Conservation (phyloP, 2,329 filamentous ascomycete species). For the Fusarium pilosicola region DNA sequence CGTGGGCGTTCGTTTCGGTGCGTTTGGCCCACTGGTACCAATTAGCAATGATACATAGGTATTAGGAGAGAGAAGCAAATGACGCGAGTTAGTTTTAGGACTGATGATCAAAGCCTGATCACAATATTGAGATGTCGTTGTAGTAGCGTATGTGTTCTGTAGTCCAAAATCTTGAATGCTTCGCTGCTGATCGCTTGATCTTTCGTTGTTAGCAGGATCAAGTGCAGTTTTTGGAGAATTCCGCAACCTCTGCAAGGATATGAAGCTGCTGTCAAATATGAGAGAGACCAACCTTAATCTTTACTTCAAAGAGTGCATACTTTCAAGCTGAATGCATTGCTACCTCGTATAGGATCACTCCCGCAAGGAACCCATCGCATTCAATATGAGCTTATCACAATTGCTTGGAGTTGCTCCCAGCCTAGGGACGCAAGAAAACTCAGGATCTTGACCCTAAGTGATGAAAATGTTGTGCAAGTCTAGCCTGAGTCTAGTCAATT, state of each 20-base stretch:
- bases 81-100: not conserved
- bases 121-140: not conserved
- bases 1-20: not conserved
- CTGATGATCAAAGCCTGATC: not conserved
- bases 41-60: not conserved
- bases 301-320: not conserved
- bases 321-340: not conserved
- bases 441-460: no score
- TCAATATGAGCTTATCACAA: not conserved
- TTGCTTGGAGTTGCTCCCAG: not conserved
- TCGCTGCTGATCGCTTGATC: not conserved
- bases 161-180: not conserved
- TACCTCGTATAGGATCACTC: no score
- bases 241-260: not conserved
- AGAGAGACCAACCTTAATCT: not conserved
- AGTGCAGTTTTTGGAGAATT: not conserved
- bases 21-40: not conserved
- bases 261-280: not conserved
- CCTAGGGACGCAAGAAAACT: not conserved
- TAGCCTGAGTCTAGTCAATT: no score
- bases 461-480: no score
- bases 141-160: not conserved
- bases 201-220: not conserved
- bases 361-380: not conserved
- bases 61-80: not conserved